Evolutionary conservation across 805 yeast species (phyloP).

Genomic region (Suhomyces canberraensis): DNA sequence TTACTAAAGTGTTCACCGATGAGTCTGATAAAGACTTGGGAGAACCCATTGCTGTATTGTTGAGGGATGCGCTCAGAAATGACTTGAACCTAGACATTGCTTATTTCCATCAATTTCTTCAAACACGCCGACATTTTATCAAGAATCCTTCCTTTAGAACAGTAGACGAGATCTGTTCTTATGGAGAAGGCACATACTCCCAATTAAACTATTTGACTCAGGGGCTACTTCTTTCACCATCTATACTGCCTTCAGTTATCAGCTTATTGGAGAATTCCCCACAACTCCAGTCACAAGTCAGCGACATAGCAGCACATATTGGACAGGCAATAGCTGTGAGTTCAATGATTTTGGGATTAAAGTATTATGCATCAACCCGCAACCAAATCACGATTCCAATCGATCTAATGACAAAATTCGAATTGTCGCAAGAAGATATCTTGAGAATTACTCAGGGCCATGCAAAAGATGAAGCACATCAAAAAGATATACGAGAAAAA

Average conservation of each 20-base stretch:
- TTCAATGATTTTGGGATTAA: slow-evolving; percentile 56
- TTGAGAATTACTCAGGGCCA: slow-evolving; percentile 48
- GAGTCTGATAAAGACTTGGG: slow-evolving; percentile 39
- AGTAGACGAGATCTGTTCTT: slow-evolving; percentile 61
- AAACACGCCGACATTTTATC: slow-evolving; percentile 54
- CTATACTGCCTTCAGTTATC: slow-evolving; percentile 54
- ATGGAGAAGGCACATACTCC: slow-evolving; percentile 77
- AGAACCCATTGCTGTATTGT: slow-evolving; percentile 63
- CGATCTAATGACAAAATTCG: slow-evolving; percentile 51
- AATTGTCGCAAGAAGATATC: slow-evolving; percentile 62
- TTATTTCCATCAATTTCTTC: slow-evolving; percentile 57
- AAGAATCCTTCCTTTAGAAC: slow-evolving; percentile 44
- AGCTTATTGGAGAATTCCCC: slow-evolving; percentile 46
- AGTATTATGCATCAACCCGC: slow-evolving; percentile 51
- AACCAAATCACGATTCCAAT: slow-evolving; percentile 60
- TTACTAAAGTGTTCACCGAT: slow-evolving; percentile 43
- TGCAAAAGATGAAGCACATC: slow-evolving; percentile 22
- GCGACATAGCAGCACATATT: slow-evolving; percentile 71
- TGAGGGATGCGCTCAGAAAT: slow-evolving; percentile 50
- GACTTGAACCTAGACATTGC: slow-evolving; percentile 50
- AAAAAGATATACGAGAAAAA: slow-evolving; percentile 26
- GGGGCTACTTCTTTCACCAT: slow-evolving; percentile 54
- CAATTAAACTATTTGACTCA: slow-evolving; percentile 69
- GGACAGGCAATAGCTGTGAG: slow-evolving; percentile 81
- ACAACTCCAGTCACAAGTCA: slow-evolving; percentile 39